Conservation (phyloP, 192 early-diverging fungal genomes). For the Entomortierella beljakovae region DNA sequence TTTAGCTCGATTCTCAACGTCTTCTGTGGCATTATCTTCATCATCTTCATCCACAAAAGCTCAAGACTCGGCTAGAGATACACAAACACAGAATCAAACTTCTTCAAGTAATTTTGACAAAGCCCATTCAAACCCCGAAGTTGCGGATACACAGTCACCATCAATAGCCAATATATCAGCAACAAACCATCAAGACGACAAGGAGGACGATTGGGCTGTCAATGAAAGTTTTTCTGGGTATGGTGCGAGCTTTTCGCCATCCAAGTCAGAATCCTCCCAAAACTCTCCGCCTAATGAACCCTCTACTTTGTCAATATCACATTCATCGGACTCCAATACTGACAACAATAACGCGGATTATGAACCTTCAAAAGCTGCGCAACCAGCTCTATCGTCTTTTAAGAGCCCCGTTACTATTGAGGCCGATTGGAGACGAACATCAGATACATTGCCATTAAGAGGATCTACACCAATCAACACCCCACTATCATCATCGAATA, state of each 20-base stretch:
- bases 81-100: neutral
- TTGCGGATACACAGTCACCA: constrained; percentile 41
- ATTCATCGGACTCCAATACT: neutral
- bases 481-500: constrained; percentile 7
- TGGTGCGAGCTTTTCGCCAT: neutral
- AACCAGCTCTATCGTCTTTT: constrained; percentile 14
- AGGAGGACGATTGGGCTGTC: constrained; percentile 48
- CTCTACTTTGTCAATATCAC: neutral
- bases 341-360: neutral
- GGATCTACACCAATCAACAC: neutral
- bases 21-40: constrained; percentile 16
- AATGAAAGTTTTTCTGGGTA: constrained; percentile 51
- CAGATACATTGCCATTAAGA: constrained; percentile 22
- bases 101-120: neutral
- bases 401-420: constrained; percentile 24
- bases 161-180: neutral
- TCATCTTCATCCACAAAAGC: constrained; percentile 12
- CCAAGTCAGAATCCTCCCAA: neutral
- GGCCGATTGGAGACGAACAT: constrained; percentile 42
- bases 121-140: constrained; percentile 36
- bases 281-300: neutral
- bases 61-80: neutral
- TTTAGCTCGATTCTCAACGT: constrained; percentile 46
- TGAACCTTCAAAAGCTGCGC: neutral
- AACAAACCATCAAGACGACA: constrained; percentile 22